These are phyloP conservation scores for Tubosaeta sp. DNA, from an alignment of 768 basidiomycete species.

Conservation along the genomic window DNA sequence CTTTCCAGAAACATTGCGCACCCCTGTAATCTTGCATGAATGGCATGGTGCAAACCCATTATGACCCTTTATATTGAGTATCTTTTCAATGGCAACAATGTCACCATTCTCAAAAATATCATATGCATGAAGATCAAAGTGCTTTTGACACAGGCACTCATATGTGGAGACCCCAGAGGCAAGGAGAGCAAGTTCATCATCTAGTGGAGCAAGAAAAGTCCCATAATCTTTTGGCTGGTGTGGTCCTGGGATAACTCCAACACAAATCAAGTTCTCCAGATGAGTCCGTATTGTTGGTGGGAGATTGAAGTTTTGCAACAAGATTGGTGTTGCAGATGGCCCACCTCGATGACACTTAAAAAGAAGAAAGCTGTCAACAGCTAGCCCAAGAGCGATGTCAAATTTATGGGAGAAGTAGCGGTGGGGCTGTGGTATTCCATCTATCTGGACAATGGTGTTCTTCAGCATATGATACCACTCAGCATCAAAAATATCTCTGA, in stretches of 20 bases:
- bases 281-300: slow-evolving; percentile 36
- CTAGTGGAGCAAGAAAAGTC: slow-evolving; percentile 36
- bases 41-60: slow-evolving; percentile 31
- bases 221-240: slow-evolving; percentile 37
- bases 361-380: slow-evolving; percentile 39
- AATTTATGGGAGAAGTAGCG: slow-evolving; percentile 33
- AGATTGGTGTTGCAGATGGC: slow-evolving; percentile 37
- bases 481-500: slow-evolving; percentile 35
- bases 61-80: slow-evolving; percentile 35
- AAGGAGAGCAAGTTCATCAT: slow-evolving; percentile 28
- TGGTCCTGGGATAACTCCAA: slow-evolving; percentile 45
- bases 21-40: slow-evolving; percentile 30
- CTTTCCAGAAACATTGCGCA: too few species aligned
- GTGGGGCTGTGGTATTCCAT: slow-evolving; percentile 22
- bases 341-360: slow-evolving; percentile 13
- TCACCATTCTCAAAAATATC: slow-evolving; percentile 30
- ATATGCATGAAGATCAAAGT: slow-evolving; percentile 29
- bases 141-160: too few species aligned
- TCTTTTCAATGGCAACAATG: slow-evolving; percentile 32
- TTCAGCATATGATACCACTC: slow-evolving; percentile 27
- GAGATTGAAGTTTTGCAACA: slow-evolving; percentile 42
- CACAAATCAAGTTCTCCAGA: slow-evolving; percentile 31
- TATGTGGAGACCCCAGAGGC: too few species aligned
- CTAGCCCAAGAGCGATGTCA: slow-evolving; percentile 42
- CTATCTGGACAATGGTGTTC: slow-evolving; percentile 23